phyloP scores from a whole-genome alignment of 106 monocot species.

The Posidonia australis region DNA sequence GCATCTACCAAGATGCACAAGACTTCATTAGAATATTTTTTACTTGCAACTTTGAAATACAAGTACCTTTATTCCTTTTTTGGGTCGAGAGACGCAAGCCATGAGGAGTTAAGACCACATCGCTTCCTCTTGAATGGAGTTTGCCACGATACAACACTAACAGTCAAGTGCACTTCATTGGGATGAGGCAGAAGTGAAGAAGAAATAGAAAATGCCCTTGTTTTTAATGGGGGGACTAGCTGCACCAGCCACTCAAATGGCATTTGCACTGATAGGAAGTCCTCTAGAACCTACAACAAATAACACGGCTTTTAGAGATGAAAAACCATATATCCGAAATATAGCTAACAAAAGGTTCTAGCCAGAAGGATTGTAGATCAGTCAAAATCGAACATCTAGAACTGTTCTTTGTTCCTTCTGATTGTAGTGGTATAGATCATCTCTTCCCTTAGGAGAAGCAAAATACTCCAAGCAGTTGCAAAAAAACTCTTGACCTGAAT shows the following conservation, averaged over 20 bases:
- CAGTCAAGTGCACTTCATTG: constrained; percentile 74
- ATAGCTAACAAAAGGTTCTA: neutral
- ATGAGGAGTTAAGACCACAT: constrained; percentile 68
- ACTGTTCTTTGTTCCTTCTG: constrained; percentile 86
- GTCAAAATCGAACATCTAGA: constrained; percentile 40
- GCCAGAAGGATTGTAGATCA: neutral
- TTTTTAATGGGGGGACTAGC: constrained; percentile 70
- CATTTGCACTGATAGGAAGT: constrained; percentile 85
- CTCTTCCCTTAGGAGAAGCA: constrained; percentile 90
- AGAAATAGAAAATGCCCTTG: constrained; percentile 91
- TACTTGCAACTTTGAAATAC: neutral
- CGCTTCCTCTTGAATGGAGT: constrained; percentile 80
- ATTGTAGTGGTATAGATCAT: constrained; percentile 92
- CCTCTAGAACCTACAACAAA: constrained; percentile 60
- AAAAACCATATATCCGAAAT: neutral
- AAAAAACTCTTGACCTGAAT: constrained; percentile 83
- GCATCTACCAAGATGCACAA: neutral
- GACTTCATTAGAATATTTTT: neutral
- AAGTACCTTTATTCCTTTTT: constrained; percentile 25
- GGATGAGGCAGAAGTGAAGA: constrained; percentile 81
- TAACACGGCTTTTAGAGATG: no score
- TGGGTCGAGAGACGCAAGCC: constrained; percentile 78
- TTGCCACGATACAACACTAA: constrained; percentile 58
- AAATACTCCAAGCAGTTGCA: constrained; percentile 75
- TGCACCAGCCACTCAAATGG: constrained; percentile 95